phyloP scores from a whole-genome alignment of 257 asterid species.

The Solanum pinnatisectum region DNA sequence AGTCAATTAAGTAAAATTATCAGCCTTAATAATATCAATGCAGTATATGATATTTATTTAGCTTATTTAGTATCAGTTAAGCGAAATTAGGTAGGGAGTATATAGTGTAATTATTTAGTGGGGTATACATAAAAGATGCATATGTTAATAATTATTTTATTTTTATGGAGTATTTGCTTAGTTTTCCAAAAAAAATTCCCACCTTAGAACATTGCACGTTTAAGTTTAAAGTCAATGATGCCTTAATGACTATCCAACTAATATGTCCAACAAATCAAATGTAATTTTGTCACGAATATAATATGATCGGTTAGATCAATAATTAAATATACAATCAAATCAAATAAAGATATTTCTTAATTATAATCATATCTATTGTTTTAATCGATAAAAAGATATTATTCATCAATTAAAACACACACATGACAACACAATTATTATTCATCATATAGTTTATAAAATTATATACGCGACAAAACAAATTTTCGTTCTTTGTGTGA shows the following conservation, averaged over 20 bases:
- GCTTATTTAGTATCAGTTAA: too few species aligned
- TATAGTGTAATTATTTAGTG: too few species aligned
- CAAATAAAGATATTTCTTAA: not conserved
- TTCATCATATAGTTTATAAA: not conserved
- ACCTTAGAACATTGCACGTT: not conserved
- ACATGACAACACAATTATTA: not conserved
- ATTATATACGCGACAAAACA: not conserved
- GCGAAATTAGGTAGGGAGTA: rapidly evolving
- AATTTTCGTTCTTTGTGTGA: not conserved
- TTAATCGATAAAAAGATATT: not conserved
- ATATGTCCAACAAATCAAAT: not conserved
- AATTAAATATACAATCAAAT: not conserved
- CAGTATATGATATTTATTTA: too few species aligned
- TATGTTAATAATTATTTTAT: too few species aligned
- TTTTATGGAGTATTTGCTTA: too few species aligned
- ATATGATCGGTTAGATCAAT: not conserved
- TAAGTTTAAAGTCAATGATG: not conserved
- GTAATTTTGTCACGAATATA: not conserved
- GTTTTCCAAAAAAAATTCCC: not conserved
- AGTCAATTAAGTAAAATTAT: too few species aligned
- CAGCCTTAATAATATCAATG: too few species aligned
- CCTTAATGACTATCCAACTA: not conserved
- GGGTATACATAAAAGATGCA: too few species aligned
- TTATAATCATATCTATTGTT: not conserved
- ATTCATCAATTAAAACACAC: not conserved